A percentile compares a stretch with the other conserved stretches of the same genome.
These are phyloP conservation scores for Phytomonas sp. DNA, from an alignment of 208 protist genomes.

Conservation along the genomic window DNA sequence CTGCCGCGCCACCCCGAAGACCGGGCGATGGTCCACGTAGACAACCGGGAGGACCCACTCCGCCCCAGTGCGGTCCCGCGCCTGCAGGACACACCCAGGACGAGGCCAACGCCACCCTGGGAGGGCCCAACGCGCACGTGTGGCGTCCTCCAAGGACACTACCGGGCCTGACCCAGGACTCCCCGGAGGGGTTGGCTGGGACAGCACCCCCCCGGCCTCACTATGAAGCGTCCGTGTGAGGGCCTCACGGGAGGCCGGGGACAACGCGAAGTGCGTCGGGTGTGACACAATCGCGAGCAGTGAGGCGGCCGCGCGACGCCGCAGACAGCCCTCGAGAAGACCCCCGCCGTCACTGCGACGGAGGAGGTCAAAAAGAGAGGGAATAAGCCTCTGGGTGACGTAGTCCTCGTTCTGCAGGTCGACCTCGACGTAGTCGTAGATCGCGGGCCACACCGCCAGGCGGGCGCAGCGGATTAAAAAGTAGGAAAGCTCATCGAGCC, in stretches of 20 bases:
- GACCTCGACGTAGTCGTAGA: slow-evolving; percentile 78
- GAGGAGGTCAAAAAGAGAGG: slow-evolving; percentile 57
- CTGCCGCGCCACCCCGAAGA: slow-evolving; percentile 61
- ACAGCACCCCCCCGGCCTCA: slow-evolving; percentile 28
- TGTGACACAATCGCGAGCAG: slow-evolving; percentile 47
- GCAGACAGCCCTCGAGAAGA: slow-evolving; percentile 31
- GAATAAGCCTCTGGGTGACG: slow-evolving; percentile 62
- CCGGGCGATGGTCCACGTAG: slow-evolving; percentile 33
- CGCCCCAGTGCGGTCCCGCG: slow-evolving; percentile 17
- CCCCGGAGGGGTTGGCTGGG: slow-evolving; percentile 1
- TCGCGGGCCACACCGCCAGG: slow-evolving; percentile 63
- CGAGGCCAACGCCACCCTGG: slow-evolving; percentile 71
- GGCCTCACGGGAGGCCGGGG: slow-evolving; percentile 32
- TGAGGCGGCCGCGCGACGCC: slow-evolving; percentile 40
- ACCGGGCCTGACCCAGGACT: slow-evolving; percentile 1
- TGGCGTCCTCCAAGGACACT: slow-evolving; percentile 28
- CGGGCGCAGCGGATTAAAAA: slow-evolving; percentile 67
- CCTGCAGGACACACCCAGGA: slow-evolving; percentile 57
- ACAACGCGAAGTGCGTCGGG: slow-evolving; percentile 60
- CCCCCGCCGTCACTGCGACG: slow-evolving; percentile 22
- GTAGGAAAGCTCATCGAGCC: slow-evolving; percentile 87
- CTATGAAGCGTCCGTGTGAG: slow-evolving; percentile 26
- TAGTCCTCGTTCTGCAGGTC: slow-evolving; percentile 73
- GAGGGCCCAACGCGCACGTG: slow-evolving; percentile 57
- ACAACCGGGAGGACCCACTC: slow-evolving; percentile 82